Conservation (phyloP, 2,329 filamentous ascomycete species). For the Diaporthe australafricana region DNA sequence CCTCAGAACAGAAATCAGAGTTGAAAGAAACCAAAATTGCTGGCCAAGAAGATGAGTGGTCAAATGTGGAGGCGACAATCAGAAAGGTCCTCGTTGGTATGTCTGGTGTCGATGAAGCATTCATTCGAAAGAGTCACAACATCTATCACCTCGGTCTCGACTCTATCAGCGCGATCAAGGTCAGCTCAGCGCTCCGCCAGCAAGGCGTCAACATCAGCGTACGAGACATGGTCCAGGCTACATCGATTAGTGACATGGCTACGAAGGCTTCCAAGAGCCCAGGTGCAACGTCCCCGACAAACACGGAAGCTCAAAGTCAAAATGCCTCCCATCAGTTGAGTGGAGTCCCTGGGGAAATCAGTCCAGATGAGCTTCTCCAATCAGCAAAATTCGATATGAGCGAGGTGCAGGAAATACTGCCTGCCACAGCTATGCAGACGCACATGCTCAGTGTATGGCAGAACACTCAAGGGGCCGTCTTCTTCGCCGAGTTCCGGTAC, state of each 20-base stretch:
- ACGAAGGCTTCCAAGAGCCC: not conserved
- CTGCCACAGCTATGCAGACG: constrained; percentile 80
- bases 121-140: constrained; percentile 71
- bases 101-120: constrained; percentile 67
- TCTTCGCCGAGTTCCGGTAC: constrained; percentile 81
- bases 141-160: constrained; percentile 90
- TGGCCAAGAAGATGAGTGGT: constrained; percentile 46
- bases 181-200: constrained; percentile 76
- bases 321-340: constrained; percentile 38
- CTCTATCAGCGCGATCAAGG: constrained; percentile 91
- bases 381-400: constrained; percentile 53
- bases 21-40: constrained; percentile 3
- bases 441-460: constrained; percentile 87
- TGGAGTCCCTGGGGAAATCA: constrained; percentile 50
- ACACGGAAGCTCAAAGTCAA: not conserved
- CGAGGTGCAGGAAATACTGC: constrained; percentile 69
- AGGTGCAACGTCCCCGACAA: not conserved
- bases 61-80: constrained; percentile 51
- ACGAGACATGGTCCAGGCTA: constrained; percentile 76
- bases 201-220: constrained; percentile 72
- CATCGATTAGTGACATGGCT: constrained; percentile 73
- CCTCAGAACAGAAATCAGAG: not conserved
- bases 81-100: constrained; percentile 64
- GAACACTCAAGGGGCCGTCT: constrained; percentile 72
- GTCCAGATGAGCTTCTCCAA: constrained; percentile 52